Base-by-base conservation (phyloP, 441 rosid species). In the Corymbia calophylla region DNA sequence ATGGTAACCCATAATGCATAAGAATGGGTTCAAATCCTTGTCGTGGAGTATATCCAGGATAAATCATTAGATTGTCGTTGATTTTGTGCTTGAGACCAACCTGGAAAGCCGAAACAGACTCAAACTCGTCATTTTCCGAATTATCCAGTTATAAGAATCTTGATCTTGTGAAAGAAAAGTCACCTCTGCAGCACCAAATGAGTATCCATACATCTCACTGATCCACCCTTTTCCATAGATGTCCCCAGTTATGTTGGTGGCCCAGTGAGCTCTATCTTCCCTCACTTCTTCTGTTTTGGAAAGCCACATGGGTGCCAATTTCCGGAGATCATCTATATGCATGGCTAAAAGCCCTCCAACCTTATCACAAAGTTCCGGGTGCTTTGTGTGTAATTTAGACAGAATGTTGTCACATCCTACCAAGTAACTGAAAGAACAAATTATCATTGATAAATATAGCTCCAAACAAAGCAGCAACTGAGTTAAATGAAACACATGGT, bases 201-300 rank as follows among this genome's bases (percentile, higher is more conserved):
- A 97, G 95, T 98, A 98, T 92, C 99, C 99, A 92, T 97, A 97
- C 99, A 98, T 98, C 95, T 98, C 99, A 91, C 99, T 98, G 87
- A 98, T 98, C 99, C 99, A 98, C 89, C 99, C 99, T 93, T 92
- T 88, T 29, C 96, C 99, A 86, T 98, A 98, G 90, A 97, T 96
- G 90, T 98, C 99, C 39, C 99, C 99, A 15, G 99, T 98, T 90
- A 98, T 90, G 90, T 98, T 97, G 92, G 99, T 97, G 53, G 95
- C 89, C 99, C 99, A 98, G 91, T 97, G 99, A 92, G 95, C 95
- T 90, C 92, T 96, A 91, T 97, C 99, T 90, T 94, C 97, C 84
- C 99, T 98, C 53, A 98, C 99, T 90, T 97, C 99, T 95, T 97
- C 99, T 1, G 99, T 98, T 95, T 98, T 98, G 55, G 99, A 95